Evolutionary conservation across 768 basidiomycete genomes (phyloP).

Genomic region (Collybia nuda): DNA sequence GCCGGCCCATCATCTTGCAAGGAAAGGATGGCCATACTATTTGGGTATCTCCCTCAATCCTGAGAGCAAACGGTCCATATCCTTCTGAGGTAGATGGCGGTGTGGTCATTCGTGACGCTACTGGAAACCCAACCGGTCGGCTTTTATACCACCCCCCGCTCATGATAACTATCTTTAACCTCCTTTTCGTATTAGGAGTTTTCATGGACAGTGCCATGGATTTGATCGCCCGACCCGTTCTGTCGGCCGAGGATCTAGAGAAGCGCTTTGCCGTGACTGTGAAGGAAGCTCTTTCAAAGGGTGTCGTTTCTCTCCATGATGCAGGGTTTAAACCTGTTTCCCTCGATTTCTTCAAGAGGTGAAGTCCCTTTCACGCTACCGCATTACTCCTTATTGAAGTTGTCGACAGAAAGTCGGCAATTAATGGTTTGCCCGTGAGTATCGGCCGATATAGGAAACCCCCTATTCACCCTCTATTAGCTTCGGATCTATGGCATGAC

Average conservation of each 20-base stretch:
- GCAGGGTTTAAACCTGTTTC: conserved; percentile 57
- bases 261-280: conserved; percentile 48
- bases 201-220: conserved; percentile 73
- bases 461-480: no score
- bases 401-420: conserved; percentile 54
- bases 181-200: conserved; percentile 35
- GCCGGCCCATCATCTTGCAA: conserved; percentile 59
- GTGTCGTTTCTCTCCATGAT: conserved; percentile 72
- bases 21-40: conserved; percentile 73
- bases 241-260: conserved; percentile 50
- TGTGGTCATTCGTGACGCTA: conserved; percentile 53
- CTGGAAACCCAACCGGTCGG: conserved; percentile 58
- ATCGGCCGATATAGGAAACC: not conserved
- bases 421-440: conserved; percentile 61
- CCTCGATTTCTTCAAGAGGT: conserved; percentile 59
- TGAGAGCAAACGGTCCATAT: conserved; percentile 46
- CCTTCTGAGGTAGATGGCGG: conserved; percentile 65
- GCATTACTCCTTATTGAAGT: conserved; percentile 5
- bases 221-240: conserved; percentile 48
- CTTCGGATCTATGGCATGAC: conserved; percentile 61
- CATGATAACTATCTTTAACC: not conserved
- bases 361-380: conserved; percentile 1
- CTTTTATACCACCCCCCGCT: no score
- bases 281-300: conserved; percentile 50
- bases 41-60: conserved; percentile 62